Evolutionary conservation across 225 moss, liverwort and hornwort genomes (phyloP), one percentile per base, ranked within the genome.

Genomic region (Pseudoscleropodium purum): DNA sequence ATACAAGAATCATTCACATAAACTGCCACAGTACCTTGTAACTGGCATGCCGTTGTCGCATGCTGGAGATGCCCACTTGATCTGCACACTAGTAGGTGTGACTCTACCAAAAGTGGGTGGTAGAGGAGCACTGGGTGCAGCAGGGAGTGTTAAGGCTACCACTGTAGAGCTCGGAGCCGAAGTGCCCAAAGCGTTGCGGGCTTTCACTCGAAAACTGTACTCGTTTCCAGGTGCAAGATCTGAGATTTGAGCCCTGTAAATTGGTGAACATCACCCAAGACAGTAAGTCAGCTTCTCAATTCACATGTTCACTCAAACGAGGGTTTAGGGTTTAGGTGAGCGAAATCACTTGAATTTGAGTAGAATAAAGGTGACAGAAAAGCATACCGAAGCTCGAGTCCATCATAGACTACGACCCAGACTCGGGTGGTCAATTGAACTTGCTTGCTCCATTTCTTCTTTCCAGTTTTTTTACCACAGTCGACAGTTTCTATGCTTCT

Each of bases 21-120:
- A 49, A 59, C 49, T 74, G 33, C 47, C 20, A 8, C 15, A 31
- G 30, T 41, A 94, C 91, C 88, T 91, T 56, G 65, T 88, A 49
- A 92, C 61, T 26, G 87, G 86, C 90, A 84, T 73, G 80, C 90
- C 88, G 56, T 94, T 91, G 75, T 92, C 84, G 80, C 75, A 61
- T 61, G 86, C 69, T 66, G 88, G 88, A 88, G 92, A 47, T 67
- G 64, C 74, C 91, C 92, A 90, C 86, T 88, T 87, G 26, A 90
- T 69, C 41, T 88, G 86, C 81, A 85, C 76, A 84, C 86, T 89
- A 24, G 85, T 85, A 17, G 92, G 75, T 15, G 84, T 91, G 31
- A 90, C 61, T 70, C 67, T 69, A 60, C 37, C 11, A 41, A 91
- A 88, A 33, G 65, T 61, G 68, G 92, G 94, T 30, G 62, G 84